Evolutionary conservation across 176 grass and related monocot species (phyloP).

Genomic region (Carex scoparia): DNA sequence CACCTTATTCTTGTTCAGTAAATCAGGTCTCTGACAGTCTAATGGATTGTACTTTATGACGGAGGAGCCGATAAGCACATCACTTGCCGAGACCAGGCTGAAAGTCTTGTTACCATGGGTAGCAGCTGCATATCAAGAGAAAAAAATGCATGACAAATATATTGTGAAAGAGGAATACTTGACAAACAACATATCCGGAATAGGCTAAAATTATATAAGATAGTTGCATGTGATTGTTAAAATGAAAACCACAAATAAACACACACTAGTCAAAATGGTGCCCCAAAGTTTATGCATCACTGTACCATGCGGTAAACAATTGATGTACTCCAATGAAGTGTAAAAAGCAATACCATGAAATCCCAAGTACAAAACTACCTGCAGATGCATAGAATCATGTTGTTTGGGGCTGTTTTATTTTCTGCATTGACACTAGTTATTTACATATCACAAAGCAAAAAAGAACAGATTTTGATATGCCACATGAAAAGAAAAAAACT

Average conservation of each 20-base stretch:
- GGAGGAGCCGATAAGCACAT: constrained; percentile 76
- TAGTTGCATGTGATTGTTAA: background rate
- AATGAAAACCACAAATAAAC: background rate
- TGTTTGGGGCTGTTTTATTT: background rate
- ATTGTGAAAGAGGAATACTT: background rate
- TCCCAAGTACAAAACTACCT: background rate
- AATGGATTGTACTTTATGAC: constrained; percentile 74
- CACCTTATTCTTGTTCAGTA: constrained; percentile 83
- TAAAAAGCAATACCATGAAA: background rate
- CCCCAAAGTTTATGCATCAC: background rate
- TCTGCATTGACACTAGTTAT: background rate
- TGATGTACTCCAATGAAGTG: background rate
- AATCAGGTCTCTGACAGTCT: constrained; percentile 89
- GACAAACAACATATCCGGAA: background rate
- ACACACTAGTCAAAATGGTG: background rate
- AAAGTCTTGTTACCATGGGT: constrained; percentile 87
- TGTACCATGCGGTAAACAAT: background rate
- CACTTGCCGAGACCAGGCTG: constrained; percentile 64
- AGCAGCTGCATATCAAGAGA: constrained; percentile 53
- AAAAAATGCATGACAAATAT: background rate
- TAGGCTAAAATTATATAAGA: background rate
- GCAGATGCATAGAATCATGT: background rate
- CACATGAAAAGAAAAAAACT: constrained; percentile 28
- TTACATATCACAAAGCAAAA: background rate
- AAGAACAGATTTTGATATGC: background rate